Conservation (phyloP, 2,329 filamentous ascomycete species). For the Stromatinia cepivora region DNA sequence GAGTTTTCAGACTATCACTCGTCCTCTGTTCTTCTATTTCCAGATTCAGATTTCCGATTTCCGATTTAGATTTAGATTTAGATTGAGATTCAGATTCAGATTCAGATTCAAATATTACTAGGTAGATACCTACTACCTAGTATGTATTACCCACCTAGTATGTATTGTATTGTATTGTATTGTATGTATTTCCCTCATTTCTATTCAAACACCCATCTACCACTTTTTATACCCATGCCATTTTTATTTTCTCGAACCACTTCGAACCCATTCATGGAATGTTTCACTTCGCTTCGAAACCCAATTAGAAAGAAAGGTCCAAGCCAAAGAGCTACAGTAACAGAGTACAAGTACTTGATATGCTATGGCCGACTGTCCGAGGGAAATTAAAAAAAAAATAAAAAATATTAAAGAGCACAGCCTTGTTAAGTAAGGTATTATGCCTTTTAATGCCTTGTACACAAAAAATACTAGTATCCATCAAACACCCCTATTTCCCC, state of each 20-base stretch:
- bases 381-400: not conserved
- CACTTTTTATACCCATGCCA: not conserved
- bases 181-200: not conserved
- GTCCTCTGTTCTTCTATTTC: not conserved
- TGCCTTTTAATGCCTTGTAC: not conserved
- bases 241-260: constrained; percentile 2
- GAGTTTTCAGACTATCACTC: not conserved
- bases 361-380: constrained; percentile 10
- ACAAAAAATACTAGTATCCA: not conserved
- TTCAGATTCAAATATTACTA: not conserved
- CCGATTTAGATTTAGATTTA: not conserved
- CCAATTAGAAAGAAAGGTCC: constrained; percentile 21
- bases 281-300: constrained; percentile 20
- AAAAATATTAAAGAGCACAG: not conserved
- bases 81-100: not conserved
- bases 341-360: not conserved
- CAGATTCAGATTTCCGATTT: not conserved
- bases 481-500: constrained; percentile 16
- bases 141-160: not conserved
- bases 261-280: constrained; percentile 11
- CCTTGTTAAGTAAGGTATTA: not conserved
- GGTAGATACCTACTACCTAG: not conserved
- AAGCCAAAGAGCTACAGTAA: constrained; percentile 1
- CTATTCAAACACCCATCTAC: not conserved
- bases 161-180: not conserved